Evolutionary conservation across 2,329 filamentous ascomycete genomes (phyloP), one percentile per base, ranked within the genome.

Genomic region (Diaporthe destruens): DNA sequence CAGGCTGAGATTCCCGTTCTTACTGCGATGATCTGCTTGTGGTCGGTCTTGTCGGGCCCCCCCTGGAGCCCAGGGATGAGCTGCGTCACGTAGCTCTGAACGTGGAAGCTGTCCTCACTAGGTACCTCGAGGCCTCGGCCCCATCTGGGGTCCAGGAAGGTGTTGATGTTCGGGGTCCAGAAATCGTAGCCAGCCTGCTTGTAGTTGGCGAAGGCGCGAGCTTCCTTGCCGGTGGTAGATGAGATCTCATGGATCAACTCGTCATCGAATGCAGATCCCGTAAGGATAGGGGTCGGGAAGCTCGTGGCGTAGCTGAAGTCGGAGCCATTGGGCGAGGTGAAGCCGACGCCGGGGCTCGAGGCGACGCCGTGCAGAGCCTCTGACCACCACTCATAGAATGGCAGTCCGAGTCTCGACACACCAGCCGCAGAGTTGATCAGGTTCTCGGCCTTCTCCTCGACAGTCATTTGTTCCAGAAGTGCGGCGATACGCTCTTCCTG

Each of bases 101-200:
- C 18, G 16, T 55, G 53, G 18, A 55, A 55, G 29, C 53, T 55
- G 29, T 55, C 53, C 53, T 55, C 53, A 12, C 7, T 55, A 4
- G 88, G 88, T 0, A 89, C 90, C 75, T 91, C 88, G 74, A 87
- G 85, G 0, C 89, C 90, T 11, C 90, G 82, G 1, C 90, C 90
- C 90, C 89, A 91, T 34, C 90, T 82, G 0, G 90, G 90, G 76
- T 91, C 89, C 49, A 86, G 86, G 81, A 88, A 92, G 0, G 88
- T 85, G 76, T 92, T 92, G 79, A 93, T 90, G 76, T 92, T 92
- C 0, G 91, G 91, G 0, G 91, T 90, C 87, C 89, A 92, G 77
- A 85, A 90, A 77, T 91, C 86, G 18, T 90, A 78, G 0, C 79
- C 79, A 6, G 80, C 77, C 14, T 75, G 74, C 12, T 77, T 78